Evolutionary conservation across 352 stramenopile species (phyloP).

Genomic region (Lagenidium giganteum): DNA sequence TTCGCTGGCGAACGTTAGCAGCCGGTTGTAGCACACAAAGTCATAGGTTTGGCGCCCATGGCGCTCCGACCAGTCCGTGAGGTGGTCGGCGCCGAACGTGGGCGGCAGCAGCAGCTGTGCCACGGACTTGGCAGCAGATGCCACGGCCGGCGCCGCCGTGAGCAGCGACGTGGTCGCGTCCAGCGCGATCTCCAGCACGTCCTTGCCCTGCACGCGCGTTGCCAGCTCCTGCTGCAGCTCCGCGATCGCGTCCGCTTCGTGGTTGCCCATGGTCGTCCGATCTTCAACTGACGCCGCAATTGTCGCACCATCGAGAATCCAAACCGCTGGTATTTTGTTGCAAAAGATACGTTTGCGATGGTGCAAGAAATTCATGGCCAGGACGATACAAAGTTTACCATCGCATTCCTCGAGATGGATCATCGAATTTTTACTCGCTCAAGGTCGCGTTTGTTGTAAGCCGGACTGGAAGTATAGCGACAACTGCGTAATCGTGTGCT

Average conservation of each 20-base stretch:
- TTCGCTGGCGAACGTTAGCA: constrained; percentile 32
- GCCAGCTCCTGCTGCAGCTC: constrained; percentile 21
- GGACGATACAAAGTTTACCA: too few relatives aligned
- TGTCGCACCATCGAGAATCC: too few relatives aligned
- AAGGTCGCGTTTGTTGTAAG: too few relatives aligned
- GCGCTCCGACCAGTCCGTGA: constrained; percentile 7
- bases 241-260: constrained; percentile 12
- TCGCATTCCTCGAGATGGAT: too few relatives aligned
- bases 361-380: too few relatives aligned
- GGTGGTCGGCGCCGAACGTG: constrained; percentile 21
- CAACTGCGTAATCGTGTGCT: too few relatives aligned
- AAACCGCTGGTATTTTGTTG: too few relatives aligned
- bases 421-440: too few relatives aligned
- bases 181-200: constrained; percentile 31
- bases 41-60: constrained; percentile 20
- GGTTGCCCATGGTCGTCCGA: constrained; percentile 11
- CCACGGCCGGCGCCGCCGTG: constrained; percentile 10
- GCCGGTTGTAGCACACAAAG: constrained; percentile 28
- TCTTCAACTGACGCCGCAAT: too few relatives aligned
- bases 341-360: too few relatives aligned
- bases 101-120: constrained; percentile 17
- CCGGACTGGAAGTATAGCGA: too few relatives aligned
- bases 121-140: constrained; percentile 14
- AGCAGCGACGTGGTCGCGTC: constrained; percentile 13
- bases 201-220: constrained; percentile 18